Percentiles rank a stretch among this genome's conserved stretches.
These are phyloP conservation scores for Aspergillus viridinutans DNA, from an alignment of 2,329 filamentous ascomycete genomes.

Conservation along the genomic window DNA sequence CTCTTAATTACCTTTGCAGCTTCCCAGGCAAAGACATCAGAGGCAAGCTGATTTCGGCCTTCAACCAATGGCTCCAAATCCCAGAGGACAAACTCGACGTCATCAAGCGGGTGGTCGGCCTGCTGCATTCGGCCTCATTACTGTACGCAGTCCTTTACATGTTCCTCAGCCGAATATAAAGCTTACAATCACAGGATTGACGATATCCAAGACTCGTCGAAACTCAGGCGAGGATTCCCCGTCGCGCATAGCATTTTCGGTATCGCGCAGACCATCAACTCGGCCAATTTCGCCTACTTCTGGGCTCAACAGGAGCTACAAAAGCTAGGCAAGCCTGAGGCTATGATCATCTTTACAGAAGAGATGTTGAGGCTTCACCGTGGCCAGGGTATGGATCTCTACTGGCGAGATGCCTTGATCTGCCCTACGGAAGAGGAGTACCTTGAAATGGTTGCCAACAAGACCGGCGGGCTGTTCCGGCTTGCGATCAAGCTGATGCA, in stretches of 20 bases:
- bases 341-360: constrained; percentile 33
- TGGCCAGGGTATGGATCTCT: constrained; percentile 42
- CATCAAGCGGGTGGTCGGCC: constrained; percentile 39
- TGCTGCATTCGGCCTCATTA: constrained; percentile 43
- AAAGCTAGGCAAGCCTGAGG: constrained; percentile 25
- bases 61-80: constrained; percentile 43
- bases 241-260: constrained; percentile 49
- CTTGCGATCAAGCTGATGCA: constrained; percentile 38
- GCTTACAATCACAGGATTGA: constrained; percentile 34
- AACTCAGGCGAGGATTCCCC: constrained; percentile 44
- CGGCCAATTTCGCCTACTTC: constrained; percentile 43
- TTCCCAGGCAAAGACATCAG: constrained; percentile 42
- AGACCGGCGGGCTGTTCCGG: constrained; percentile 41
- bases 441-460: constrained; percentile 40
- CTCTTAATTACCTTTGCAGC: not conserved
- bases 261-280: constrained; percentile 47
- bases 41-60: constrained; percentile 39
- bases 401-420: constrained; percentile 36
- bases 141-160: constrained; percentile 23
- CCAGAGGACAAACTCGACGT: constrained; percentile 34
- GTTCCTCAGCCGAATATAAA: not conserved
- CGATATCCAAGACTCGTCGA: constrained; percentile 47
- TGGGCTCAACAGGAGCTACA: constrained; percentile 29
- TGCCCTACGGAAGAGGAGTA: constrained; percentile 41
- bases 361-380: constrained; percentile 37